Evolutionary conservation across 139 green algal genomes (phyloP), one percentile per base, ranked within the genome.

Genomic region (Closterium sp.): DNA sequence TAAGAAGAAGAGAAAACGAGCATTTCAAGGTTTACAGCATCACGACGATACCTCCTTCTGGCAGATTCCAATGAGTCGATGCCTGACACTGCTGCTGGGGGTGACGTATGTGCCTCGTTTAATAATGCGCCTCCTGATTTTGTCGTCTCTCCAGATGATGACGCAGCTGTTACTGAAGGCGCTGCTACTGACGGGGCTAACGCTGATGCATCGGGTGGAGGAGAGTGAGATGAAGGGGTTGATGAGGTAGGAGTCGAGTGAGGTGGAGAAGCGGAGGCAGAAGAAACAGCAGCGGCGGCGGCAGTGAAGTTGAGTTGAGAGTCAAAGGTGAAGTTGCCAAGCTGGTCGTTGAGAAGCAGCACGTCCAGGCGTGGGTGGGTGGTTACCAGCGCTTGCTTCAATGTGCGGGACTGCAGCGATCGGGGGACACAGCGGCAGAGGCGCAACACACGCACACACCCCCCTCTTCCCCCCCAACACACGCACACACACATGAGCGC

Each of bases 311-410:
- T 89, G 31, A 85, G 24, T 2, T 24, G 31, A 24, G 31, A 89
- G 31, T 91, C 31, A 85, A 92, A 92, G 27, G 70, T 10, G 42
- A 92, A 92, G 24, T 34, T 50, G 32, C 79, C 70, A 2, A 92
- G 73, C 42, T 92, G 90, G 90, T 92, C 90, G 28, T 30, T 22
- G 7, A 92, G 73, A 29, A 30, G 28, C 10, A 30, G 27, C 70
- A 92, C n/a, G 42, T 92, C 90, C 9, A 87, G 32, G 30, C 11
- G 32, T 17, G 73, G 2, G 30, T 42, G 22, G 6, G 31, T 31
- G 27, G 73, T 45, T 30, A 91, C 11, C 34, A 91, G 31, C 2
- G 22, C 89, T 9, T 91, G 89, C 31, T 38, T 31, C 22, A 79
- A 13, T 1, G 62, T 79, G 62, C 62, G 62, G 1, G 85, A 31